phyloP scores from a whole-genome alignment of 768 basidiomycete species.

The Calvatia gigantea region DNA sequence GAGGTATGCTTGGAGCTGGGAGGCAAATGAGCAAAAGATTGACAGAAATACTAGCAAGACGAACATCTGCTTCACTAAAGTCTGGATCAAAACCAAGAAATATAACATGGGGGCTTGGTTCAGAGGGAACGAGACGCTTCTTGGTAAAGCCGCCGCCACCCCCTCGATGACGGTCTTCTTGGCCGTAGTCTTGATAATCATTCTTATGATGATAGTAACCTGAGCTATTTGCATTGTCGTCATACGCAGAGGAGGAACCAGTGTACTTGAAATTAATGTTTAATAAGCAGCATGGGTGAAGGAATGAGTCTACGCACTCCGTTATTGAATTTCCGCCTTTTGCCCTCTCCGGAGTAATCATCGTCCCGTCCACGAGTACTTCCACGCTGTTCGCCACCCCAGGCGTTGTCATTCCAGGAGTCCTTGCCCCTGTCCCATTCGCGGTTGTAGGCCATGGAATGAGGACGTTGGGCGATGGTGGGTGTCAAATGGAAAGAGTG shows the following conservation, averaged over 20 bases:
- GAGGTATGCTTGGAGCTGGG: constrained; percentile 79
- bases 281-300: constrained; percentile 20
- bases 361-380: constrained; percentile 62
- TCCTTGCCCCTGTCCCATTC: constrained; percentile 88
- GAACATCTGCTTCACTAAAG: constrained; percentile 91
- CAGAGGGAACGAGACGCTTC: constrained; percentile 79
- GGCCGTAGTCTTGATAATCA: constrained; percentile 43
- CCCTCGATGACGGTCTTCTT: constrained; percentile 49
- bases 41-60: constrained; percentile 30
- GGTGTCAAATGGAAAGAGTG: constrained; percentile 27
- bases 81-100: constrained; percentile 92
- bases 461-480: constrained; percentile 16
- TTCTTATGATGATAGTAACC: constrained; percentile 29
- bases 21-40: constrained; percentile 19
- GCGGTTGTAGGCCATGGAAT: constrained; percentile 69
- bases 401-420: constrained; percentile 49
- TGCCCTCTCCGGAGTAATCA: constrained; percentile 64
- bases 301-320: constrained; percentile 46
- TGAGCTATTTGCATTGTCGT: constrained; percentile 17
- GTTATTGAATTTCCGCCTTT: constrained; percentile 76
- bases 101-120: constrained; percentile 90
- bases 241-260: constrained; percentile 13
- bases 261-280: constrained; percentile 36
- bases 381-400: constrained; percentile 29
- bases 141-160: constrained; percentile 46